These are phyloP conservation scores for Nitzschia palea DNA, from an alignment of 108 stramenopile genomes.

Conservation along the genomic window DNA sequence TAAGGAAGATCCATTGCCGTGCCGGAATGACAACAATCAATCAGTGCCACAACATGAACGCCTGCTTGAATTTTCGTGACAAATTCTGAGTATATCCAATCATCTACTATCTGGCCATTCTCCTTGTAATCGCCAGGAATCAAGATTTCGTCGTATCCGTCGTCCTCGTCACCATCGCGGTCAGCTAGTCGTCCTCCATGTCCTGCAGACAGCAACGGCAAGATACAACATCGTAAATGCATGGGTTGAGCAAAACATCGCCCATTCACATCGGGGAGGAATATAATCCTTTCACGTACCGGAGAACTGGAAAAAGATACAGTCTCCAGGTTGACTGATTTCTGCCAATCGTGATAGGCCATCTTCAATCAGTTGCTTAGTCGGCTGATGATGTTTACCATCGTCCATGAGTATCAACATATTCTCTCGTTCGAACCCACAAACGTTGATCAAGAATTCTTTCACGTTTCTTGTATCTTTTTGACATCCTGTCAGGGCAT, in stretches of 20 bases:
- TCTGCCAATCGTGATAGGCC: slow-evolving; percentile 56
- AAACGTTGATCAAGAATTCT: slow-evolving; percentile 67
- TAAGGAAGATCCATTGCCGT: slow-evolving; percentile 72
- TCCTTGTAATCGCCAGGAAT: slow-evolving; percentile 75
- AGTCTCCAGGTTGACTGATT: slow-evolving; percentile 58
- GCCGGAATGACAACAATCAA: slow-evolving; percentile 83
- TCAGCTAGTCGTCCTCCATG: slow-evolving; percentile 76
- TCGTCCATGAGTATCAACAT: slow-evolving; percentile 82
- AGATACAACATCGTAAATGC: neutral
- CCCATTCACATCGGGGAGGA: too few species aligned
- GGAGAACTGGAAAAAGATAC: slow-evolving; percentile 66
- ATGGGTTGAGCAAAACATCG: too few species aligned
- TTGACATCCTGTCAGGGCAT: slow-evolving; percentile 66
- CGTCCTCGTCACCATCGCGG: slow-evolving; percentile 58
- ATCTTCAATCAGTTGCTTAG: slow-evolving; percentile 61
- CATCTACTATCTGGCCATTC: slow-evolving; percentile 69
- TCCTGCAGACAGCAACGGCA: slow-evolving; percentile 24
- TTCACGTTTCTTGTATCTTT: slow-evolving; percentile 87
- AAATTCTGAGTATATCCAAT: slow-evolving; percentile 67
- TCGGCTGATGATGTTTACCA: slow-evolving; percentile 57
- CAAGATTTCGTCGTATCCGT: slow-evolving; percentile 84
- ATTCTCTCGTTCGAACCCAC: slow-evolving; percentile 64
- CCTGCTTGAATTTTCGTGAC: slow-evolving; percentile 69
- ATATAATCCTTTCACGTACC: slow-evolving; percentile 46
- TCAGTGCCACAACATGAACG: slow-evolving; percentile 60